Conservation (phyloP, 1,284 basidiomycete species). For the Phlebopus sp. region DNA sequence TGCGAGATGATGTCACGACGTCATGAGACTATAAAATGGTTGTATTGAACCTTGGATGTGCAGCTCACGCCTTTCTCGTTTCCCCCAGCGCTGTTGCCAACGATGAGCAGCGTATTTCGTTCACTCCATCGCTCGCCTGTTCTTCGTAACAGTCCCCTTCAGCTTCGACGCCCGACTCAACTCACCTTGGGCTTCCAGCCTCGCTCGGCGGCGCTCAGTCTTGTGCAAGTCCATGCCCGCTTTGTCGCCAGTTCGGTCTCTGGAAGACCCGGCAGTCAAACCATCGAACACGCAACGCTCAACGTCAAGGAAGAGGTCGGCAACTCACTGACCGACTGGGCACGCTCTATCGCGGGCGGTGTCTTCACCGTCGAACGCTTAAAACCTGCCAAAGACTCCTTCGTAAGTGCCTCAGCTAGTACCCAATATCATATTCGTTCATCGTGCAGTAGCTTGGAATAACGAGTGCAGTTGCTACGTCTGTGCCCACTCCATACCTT, state of each 20-base stretch:
- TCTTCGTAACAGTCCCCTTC: conserved; percentile 18
- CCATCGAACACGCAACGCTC: conserved; percentile 61
- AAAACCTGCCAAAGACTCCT: conserved; percentile 44
- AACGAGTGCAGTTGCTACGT: conserved; percentile 61
- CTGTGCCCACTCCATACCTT: conserved; percentile 67
- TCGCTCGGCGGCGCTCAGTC: background rate
- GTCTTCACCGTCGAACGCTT: conserved; percentile 54
- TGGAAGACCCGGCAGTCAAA: conserved; percentile 67
- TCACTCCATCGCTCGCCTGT: conserved; percentile 18
- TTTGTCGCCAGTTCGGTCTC: conserved; percentile 61
- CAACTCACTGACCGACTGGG: conserved; percentile 68
- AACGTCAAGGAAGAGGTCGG: conserved; percentile 78
- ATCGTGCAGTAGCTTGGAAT: conserved; percentile 54
- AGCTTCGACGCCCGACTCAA: conserved; percentile 15
- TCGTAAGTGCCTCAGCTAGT: conserved; percentile 46
- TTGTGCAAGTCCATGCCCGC: conserved; percentile 30
- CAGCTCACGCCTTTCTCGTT: background rate
- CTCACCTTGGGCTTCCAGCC: background rate
- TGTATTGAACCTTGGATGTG: background rate
- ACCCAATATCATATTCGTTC: background rate
- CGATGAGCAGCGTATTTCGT: conserved; percentile 28
- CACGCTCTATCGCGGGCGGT: conserved; percentile 66
- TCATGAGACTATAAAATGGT: background rate
- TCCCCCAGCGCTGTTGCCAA: too few species aligned
- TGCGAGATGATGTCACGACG: conserved; percentile 11